These are phyloP conservation scores for Pseudomonodictys pantanalensis DNA, from an alignment of 495 filamentous ascomycete species.

Conservation along the genomic window DNA sequence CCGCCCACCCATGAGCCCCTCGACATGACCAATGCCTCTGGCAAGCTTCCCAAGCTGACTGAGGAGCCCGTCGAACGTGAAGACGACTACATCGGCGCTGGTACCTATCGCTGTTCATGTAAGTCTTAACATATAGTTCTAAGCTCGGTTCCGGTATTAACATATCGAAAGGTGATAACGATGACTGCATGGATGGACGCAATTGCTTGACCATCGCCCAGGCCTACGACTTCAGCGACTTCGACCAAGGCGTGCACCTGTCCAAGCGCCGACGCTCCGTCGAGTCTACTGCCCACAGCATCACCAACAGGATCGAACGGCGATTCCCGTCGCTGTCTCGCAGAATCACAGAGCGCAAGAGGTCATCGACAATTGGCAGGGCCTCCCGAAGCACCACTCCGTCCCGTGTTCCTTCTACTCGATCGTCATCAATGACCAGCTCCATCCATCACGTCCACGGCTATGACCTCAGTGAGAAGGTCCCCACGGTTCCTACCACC, in stretches of 20 bases:
- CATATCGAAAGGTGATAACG: conserved; percentile 14
- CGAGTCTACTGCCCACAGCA: conserved; percentile 59
- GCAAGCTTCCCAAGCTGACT: conserved; percentile 34
- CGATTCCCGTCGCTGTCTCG: conserved; percentile 71
- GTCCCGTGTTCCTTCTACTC: conserved; percentile 58
- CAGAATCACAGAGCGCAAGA: conserved; percentile 58
- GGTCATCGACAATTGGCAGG: conserved; percentile 47
- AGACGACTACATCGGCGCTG: conserved; percentile 13
- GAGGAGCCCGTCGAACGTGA: conserved; percentile 38
- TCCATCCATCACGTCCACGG: conserved; percentile 46
- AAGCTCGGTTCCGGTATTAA: background rate
- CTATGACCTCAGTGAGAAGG: conserved; percentile 42
- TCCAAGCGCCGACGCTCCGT: conserved; percentile 64
- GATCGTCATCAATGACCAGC: conserved; percentile 67
- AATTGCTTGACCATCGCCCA: conserved; percentile 4
- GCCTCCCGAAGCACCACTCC: conserved; percentile 41
- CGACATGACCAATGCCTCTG: conserved; percentile 25
- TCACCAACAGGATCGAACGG: conserved; percentile 65
- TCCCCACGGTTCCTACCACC: conserved; percentile 55
- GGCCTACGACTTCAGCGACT: conserved; percentile 36
- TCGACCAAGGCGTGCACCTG: conserved; percentile 54
- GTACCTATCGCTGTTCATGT: conserved; percentile 26
- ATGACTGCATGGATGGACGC: conserved; percentile 15
- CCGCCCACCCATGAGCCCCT: conserved; percentile 46
- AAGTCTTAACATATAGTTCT: conserved; percentile 15